Evolutionary conservation across 2,329 filamentous ascomycete genomes (phyloP), one percentile per base, ranked within the genome.

Genomic region (Cercospora nicotianae): DNA sequence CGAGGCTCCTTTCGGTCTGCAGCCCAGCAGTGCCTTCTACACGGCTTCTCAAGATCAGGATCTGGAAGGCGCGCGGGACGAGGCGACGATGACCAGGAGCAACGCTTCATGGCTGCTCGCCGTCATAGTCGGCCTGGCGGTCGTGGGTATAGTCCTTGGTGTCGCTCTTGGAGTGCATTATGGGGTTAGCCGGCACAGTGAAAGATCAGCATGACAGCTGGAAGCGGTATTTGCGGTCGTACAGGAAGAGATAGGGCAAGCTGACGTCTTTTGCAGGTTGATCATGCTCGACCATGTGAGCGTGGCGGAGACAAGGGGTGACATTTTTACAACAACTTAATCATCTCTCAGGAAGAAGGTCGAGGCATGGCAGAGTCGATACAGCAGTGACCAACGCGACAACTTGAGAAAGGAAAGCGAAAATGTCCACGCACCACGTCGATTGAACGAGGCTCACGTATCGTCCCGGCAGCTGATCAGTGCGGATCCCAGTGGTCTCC

Each of bases 81-180:
- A 16, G 13, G 28, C 23, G 53, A 51, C 53, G 20, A 57, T 9
- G 13, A 26, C 23, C 16, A 57, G 53, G 23, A 28, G 28, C 18
- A 61, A 23, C 18, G 26, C 59, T 9, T n/a, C 57, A 12, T 61
- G 59, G 59, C 59, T 61, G 31, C 59, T 61, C n/a, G 59, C 59
- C n/a, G 9, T 61, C 20, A 45, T 61, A 18, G 20, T 61, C 20
- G 59, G 28, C 23, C 16, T 61, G 36, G 59, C 59, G 20, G 31
- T 61, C 5, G 26, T 61, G 23, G 59, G 59, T 10, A 61, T 61
- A 30, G 33, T 45, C 31, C 59, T 61, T 18, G 59, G 59, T 13
- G 59, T 61, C n/a, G 59, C 33, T 18, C 33, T 61, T n/a, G 59
- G 59, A n/a, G 59, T 61, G n/a, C 36, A 61, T 39, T 61, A 61